Base-by-base conservation (phyloP, 2,329 filamentous ascomycete genomes). In the Geoglossum cookeanum region DNA sequence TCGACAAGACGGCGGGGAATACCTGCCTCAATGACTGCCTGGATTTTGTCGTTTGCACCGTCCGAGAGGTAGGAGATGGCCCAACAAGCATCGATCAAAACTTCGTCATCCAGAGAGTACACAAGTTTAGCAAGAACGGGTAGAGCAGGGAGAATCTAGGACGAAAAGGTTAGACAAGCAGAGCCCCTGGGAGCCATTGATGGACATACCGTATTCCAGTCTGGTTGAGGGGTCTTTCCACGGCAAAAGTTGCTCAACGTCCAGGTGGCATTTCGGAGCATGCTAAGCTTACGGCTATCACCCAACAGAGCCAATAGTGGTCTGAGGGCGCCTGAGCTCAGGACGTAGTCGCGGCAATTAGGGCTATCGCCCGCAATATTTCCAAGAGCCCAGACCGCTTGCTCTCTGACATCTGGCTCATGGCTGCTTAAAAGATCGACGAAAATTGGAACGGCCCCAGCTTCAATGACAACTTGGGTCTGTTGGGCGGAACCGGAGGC, bases 361-460 rank as follows among this genome's bases (percentile, higher is more conserved):
- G 92, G 92, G 77, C 91, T 97, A 71, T 98, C 92, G 73, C 92
- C 92, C 62, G 92, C 92, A 74, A 98, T 98, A 75, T 98, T 98
- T 68, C 92, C 92, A 57, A 98, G 77, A 49, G 92, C 92, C 92
- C 92, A 98, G 57, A 98, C 92, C 58, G 92, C 92, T 73, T 98
- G 92, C 74, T 98, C 92, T 63, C 92, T 81, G 49, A 98, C 92
- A 77, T 98, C 92, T 57, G 92, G 91, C 74, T 98, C 92, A 60
- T 88, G 92, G 76, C 91, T 97, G 68, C 78, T 87, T 63, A 98
- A 78, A 60, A 98, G 80, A 76, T 98, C 91, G 63, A 97, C 91
- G 66, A 98, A 98, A 70, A 98, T 98, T 58, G 92, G 92, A 47
- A 98, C 92, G 62, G 92, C 92, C 64, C 92, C 92, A 61, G 92